Evolutionary conservation across 495 filamentous ascomycete genomes (phyloP).

Genomic region (Xylaria curta): DNA sequence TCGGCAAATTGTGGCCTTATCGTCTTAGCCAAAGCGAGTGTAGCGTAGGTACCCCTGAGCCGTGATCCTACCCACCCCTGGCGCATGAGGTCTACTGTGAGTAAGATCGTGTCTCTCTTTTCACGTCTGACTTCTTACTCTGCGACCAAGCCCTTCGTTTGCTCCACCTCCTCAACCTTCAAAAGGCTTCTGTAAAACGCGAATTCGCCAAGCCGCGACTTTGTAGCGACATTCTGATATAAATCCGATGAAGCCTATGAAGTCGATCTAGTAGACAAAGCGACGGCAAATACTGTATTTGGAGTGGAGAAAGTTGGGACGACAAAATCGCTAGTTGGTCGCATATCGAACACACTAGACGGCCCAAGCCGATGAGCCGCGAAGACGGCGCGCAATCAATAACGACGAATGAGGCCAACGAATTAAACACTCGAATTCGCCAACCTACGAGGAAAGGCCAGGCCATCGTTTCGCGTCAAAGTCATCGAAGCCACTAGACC

Average conservation of each 20-base stretch:
- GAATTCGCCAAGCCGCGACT: background rate
- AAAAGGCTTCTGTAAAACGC: no score
- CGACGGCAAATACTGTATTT: background rate
- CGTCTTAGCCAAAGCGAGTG: background rate
- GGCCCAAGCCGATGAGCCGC: slow-evolving; percentile 15
- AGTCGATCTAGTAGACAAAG: background rate
- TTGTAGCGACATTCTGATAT: background rate
- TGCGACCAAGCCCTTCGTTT: background rate
- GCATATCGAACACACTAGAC: slow-evolving; percentile 4
- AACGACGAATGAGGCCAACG: slow-evolving; percentile 16
- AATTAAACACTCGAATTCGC: slow-evolving; percentile 3
- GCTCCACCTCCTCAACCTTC: background rate
- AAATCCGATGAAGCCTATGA: background rate
- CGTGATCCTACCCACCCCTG: slow-evolving; percentile 1
- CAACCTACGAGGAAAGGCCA: background rate
- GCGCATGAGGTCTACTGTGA: slow-evolving; percentile 3
- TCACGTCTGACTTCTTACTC: background rate
- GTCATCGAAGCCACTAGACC: background rate
- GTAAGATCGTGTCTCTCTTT: background rate
- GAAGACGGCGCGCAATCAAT: slow-evolving; percentile 14
- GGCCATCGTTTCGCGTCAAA: background rate
- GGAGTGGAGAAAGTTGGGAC: background rate
- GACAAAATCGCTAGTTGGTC: background rate
- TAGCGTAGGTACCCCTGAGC: slow-evolving; percentile 10
- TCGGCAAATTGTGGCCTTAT: background rate